Percentiles rank a stretch among this genome's conserved stretches.
Conservation (phyloP, 2,329 filamentous ascomycete species). For the Colletotrichum sp. region DNA sequence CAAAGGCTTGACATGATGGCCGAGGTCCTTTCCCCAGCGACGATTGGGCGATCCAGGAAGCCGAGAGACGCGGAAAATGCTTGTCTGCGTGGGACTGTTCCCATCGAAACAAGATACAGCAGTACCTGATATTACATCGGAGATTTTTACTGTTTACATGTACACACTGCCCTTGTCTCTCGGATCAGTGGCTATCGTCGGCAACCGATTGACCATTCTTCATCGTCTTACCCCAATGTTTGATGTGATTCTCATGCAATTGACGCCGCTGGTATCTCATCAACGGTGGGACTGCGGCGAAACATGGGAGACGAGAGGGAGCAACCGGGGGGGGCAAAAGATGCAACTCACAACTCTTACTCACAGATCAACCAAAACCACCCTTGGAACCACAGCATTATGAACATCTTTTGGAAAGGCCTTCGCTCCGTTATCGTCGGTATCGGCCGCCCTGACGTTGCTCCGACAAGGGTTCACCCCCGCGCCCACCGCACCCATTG, state of each 20-base stretch:
- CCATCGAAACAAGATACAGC: neutral
- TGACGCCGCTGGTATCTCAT: neutral
- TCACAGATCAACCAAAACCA: neutral
- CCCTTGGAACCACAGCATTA: neutral
- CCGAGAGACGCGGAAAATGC: neutral
- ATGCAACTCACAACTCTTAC: neutral
- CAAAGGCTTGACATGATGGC: neutral
- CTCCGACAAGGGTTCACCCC: neutral
- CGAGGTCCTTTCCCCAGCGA: neutral
- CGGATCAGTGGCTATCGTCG: slow-evolving; percentile 11
- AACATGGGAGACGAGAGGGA: neutral
- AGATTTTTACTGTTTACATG: neutral
- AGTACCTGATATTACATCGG: neutral
- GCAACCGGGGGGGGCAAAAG: neutral
- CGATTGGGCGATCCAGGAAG: neutral
- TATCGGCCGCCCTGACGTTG: slow-evolving; percentile 8
- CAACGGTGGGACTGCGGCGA: neutral
- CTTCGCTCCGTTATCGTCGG: slow-evolving; percentile 12
- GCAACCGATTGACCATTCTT: neutral
- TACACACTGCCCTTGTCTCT: neutral
- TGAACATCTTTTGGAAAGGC: neutral
- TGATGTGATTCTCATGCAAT: slow-evolving; percentile 6
- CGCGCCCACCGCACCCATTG: slow-evolving; percentile 2
- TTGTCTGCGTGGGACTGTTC: neutral
- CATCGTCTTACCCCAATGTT: slow-evolving; percentile 15